A percentile compares a stretch with the other conserved stretches of the same genome.
Evolutionary conservation across 495 filamentous ascomycete genomes (phyloP).

Genomic region (Trichoderma orchidacearum): DNA sequence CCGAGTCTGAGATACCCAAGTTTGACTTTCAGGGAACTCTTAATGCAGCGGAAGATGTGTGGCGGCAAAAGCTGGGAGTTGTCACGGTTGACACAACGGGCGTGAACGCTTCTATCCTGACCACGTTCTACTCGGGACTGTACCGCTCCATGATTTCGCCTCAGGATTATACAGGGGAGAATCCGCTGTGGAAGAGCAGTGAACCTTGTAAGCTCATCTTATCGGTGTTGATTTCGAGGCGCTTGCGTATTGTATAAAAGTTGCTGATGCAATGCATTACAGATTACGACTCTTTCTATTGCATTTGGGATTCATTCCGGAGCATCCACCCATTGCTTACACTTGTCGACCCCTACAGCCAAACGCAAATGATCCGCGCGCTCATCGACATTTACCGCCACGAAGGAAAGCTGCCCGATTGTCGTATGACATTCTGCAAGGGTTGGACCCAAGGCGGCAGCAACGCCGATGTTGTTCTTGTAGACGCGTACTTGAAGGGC

Average conservation of each 20-base stretch:
- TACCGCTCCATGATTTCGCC: constrained; percentile 54
- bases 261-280: not conserved
- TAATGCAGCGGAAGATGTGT: constrained; percentile 34
- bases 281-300: constrained; percentile 59
- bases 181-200: constrained; percentile 51
- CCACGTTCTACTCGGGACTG: constrained; percentile 47
- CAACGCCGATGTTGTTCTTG: constrained; percentile 56
- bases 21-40: constrained; percentile 41
- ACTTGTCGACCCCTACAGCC: constrained; percentile 46
- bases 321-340: constrained; percentile 54
- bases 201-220: constrained; percentile 34
- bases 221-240: too few species aligned
- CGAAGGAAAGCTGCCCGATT: constrained; percentile 51
- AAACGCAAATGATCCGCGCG: constrained; percentile 47
- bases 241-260: not conserved
- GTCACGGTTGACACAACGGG: constrained; percentile 37
- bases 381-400: constrained; percentile 55
- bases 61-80: constrained; percentile 43
- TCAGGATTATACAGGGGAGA: constrained; percentile 62
- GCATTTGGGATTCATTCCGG: constrained; percentile 54
- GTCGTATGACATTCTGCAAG: constrained; percentile 48
- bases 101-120: constrained; percentile 34
- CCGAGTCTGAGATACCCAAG: constrained; percentile 43
- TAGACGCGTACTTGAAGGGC: constrained; percentile 54
- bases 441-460: constrained; percentile 60